Evolutionary conservation across 1,284 basidiomycete species (phyloP).

Genomic region (Trichosporon sp.): DNA sequence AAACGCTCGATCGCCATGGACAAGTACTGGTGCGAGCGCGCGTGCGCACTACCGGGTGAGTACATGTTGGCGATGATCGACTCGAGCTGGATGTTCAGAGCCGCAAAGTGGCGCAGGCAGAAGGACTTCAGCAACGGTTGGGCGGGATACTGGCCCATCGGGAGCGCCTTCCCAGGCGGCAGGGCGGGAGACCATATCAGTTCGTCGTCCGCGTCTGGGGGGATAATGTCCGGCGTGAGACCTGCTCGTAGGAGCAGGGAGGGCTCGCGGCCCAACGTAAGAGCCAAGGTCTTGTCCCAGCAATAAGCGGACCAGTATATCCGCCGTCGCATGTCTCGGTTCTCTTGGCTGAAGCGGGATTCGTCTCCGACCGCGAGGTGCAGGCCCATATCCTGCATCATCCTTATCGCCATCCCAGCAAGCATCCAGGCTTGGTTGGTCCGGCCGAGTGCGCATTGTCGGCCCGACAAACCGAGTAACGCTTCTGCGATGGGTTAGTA

Average conservation of each 20-base stretch:
- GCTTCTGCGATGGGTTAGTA: slow-evolving; percentile 28
- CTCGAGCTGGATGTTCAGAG: slow-evolving; percentile 38
- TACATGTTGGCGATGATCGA: slow-evolving; percentile 40
- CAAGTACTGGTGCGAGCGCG: slow-evolving; percentile 32
- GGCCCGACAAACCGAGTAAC: slow-evolving; percentile 30
- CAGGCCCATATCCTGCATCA: slow-evolving; percentile 39
- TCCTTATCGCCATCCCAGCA: slow-evolving; percentile 36
- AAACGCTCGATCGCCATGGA: slow-evolving; percentile 27
- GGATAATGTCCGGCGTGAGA: slow-evolving; percentile 21
- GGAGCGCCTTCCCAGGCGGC: slow-evolving; percentile 23
- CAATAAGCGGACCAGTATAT: slow-evolving; percentile 36
- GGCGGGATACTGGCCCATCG: slow-evolving; percentile 25
- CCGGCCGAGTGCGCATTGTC: slow-evolving; percentile 31
- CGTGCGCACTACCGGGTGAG: slow-evolving; percentile 35
- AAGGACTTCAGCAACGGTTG: slow-evolving; percentile 26
- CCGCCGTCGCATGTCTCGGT: slow-evolving; percentile 30
- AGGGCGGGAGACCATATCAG: slow-evolving; percentile 29
- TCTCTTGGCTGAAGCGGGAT: slow-evolving; percentile 32
- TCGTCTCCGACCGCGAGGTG: slow-evolving; percentile 37
- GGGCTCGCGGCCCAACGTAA: slow-evolving; percentile 36
- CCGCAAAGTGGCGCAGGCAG: slow-evolving; percentile 29
- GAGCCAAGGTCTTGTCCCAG: slow-evolving; percentile 34
- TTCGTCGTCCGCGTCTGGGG: slow-evolving; percentile 29
- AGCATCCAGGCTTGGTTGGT: slow-evolving; percentile 38
- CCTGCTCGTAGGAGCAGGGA: slow-evolving; percentile 23